phyloP scores from a whole-genome alignment of 495 filamentous ascomycete species.

The Penicillium manginii region DNA sequence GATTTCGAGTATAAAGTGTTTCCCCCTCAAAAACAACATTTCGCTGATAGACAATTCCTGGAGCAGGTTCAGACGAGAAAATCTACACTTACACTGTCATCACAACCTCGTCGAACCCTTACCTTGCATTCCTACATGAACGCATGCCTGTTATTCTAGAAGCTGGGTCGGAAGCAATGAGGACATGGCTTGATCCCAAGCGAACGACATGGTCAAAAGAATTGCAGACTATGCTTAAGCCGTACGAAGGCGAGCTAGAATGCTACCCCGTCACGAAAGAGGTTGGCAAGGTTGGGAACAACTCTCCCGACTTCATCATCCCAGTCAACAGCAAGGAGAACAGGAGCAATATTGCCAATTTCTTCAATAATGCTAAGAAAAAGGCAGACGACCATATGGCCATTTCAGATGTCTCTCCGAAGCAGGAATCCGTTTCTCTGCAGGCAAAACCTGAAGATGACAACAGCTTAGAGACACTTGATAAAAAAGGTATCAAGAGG shows the following conservation, averaged over 20 bases:
- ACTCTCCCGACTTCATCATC: conserved; percentile 79
- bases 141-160: conserved; percentile 96
- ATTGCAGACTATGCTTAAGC: conserved; percentile 74
- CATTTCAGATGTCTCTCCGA: conserved; percentile 6
- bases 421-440: conserved; percentile 13
- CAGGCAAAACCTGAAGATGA: conserved; percentile 31
- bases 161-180: conserved; percentile 69
- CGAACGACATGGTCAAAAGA: conserved; percentile 74
- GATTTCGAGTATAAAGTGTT: neutral
- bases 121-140: conserved; percentile 84
- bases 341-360: conserved; percentile 90
- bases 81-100: conserved; percentile 89
- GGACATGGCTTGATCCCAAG: conserved; percentile 77
- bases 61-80: conserved; percentile 59
- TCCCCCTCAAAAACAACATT: neutral
- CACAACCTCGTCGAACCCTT: conserved; percentile 80
- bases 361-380: conserved; percentile 68
- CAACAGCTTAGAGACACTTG: conserved; percentile 52
- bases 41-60: conserved; percentile 3
- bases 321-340: conserved; percentile 82
- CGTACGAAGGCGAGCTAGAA: conserved; percentile 79
- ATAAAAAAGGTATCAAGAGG: conserved; percentile 60
- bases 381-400: conserved; percentile 28
- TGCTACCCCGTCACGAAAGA: conserved; percentile 85
- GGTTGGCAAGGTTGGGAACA: conserved; percentile 95